Evolutionary conservation across 805 yeast genomes (phyloP), one percentile per base, ranked within the genome.

Genomic region (Wickerhamiella brachini): DNA sequence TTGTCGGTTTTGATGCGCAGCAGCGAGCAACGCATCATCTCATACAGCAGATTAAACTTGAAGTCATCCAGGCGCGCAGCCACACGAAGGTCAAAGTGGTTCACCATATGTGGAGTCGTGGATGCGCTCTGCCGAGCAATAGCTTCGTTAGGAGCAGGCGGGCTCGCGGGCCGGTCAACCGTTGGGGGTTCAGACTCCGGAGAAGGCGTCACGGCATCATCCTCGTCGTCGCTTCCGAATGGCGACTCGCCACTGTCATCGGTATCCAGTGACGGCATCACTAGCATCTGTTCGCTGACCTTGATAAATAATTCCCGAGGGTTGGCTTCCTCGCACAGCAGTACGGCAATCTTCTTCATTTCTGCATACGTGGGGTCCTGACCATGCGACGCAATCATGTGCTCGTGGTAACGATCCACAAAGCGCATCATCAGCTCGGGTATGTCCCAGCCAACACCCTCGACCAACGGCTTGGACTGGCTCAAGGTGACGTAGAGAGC

Each of bases 381-480:
- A 49, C 51, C 23, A 45, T 41, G 26, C 8, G 10, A 38, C 34
- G 48, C 52, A 3, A 51, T 46, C 18, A 47, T 51, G 21, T 34
- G 45, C 20, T 21, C 52, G 24, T 44, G 42, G 49, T 55, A 59
- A 5, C 46, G 48, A 39, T 55, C 62, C n/a, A 82, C 62, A 62
- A 74, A 84, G 9, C 71, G 71, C 45, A 86, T 59, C 6, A 89
- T 57, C 48, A 85, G 66, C 31, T 73, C 74, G 0, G 95, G 95
- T n/a, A 89, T 62, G 64, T 89, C 97, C 97, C 97, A 89, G 1
- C 95, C 95, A 54, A 88, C 78, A 57, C 81, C 83, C 44, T 74
- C 71, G 0, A 80, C 70, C 29, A 86, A 65, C 10, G 72, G 73
- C 17, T 72, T 69, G 61, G 83, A 64, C 0, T 61, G 45, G 0